A percentile compares a stretch with the other conserved stretches of the same genome.
These are phyloP conservation scores for Inosperma sp. DNA, from an alignment of 768 basidiomycete genomes.

Conservation along the genomic window DNA sequence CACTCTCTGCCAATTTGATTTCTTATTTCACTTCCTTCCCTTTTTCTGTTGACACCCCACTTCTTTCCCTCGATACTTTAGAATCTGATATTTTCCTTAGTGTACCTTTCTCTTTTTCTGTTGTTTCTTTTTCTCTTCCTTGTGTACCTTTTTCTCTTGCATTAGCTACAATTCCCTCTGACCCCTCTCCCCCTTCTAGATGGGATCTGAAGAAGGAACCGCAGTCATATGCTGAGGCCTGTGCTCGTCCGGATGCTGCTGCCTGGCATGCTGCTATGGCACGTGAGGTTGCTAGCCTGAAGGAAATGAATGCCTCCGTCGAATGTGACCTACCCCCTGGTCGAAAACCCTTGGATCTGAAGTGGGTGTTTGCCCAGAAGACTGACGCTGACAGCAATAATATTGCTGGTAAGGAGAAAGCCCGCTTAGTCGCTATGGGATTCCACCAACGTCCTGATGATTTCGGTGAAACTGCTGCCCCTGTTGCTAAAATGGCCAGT, in stretches of 20 bases:
- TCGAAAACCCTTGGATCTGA: constrained; percentile 24
- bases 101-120: not conserved
- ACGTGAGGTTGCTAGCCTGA: constrained; percentile 20
- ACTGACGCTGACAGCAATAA: constrained; percentile 32
- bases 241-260: constrained; percentile 14
- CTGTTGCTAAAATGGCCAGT: constrained; percentile 22
- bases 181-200: not conserved
- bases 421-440: constrained; percentile 24
- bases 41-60: not conserved
- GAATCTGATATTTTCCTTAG: too few relatives aligned
- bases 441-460: constrained; percentile 29
- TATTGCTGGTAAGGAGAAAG: constrained; percentile 24
- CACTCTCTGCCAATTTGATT: not conserved
- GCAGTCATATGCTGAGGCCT: constrained; percentile 16
- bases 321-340: constrained; percentile 23
- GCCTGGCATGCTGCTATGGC: constrained; percentile 24
- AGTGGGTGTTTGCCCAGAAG: constrained; percentile 39
- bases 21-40: not conserved
- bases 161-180: too few relatives aligned
- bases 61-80: not conserved
- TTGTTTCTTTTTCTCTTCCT: too few relatives aligned
- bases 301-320: constrained; percentile 25
- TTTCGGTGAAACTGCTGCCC: constrained; percentile 33
- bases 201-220: constrained; percentile 20
- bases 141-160: too few relatives aligned